Conservation (phyloP, 1,284 basidiomycete species). For the Irpex lacteus region DNA sequence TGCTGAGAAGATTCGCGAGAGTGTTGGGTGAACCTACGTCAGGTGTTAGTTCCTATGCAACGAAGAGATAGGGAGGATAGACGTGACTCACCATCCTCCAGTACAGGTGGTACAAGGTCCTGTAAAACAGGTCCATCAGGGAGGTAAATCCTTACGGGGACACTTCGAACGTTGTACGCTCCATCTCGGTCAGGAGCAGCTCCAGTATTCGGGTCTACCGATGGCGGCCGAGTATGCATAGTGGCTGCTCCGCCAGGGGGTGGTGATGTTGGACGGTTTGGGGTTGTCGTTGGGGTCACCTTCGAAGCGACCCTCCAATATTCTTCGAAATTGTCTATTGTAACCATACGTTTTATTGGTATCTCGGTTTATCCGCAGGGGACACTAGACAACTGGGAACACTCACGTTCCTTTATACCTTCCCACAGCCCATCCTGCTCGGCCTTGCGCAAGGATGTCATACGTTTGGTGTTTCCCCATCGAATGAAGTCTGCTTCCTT, state of each 20-base stretch:
- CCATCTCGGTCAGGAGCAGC: slow-evolving; percentile 62
- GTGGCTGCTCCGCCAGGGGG: slow-evolving; percentile 48
- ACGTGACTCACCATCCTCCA: slow-evolving; percentile 56
- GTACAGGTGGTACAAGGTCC: slow-evolving; percentile 78
- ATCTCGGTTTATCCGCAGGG: background rate
- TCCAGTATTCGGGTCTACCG: slow-evolving; percentile 53
- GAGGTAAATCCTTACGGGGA: slow-evolving; percentile 88
- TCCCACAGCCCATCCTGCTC: slow-evolving; percentile 96
- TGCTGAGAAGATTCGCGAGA: slow-evolving; percentile 56
- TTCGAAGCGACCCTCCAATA: slow-evolving; percentile 92
- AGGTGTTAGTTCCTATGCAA: background rate
- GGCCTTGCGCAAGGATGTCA: slow-evolving; percentile 82
- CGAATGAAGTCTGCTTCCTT: slow-evolving; percentile 95
- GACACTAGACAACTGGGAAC: background rate
- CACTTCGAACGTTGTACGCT: slow-evolving; percentile 81
- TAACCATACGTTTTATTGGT: background rate
- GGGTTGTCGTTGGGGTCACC: slow-evolving; percentile 66
- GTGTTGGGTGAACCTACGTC: slow-evolving; percentile 55
- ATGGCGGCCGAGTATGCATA: slow-evolving; percentile 63
- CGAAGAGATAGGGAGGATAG: background rate
- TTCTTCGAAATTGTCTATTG: slow-evolving; percentile 88
- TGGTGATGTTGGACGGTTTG: slow-evolving; percentile 52
- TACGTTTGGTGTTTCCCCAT: slow-evolving; percentile 92
- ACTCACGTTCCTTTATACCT: slow-evolving; percentile 84
- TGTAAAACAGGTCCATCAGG: slow-evolving; percentile 91